Evolutionary conservation across 148 eudicot species (phyloP), one percentile per base, ranked within the genome.

Genomic region (Fagopyrum tataricum): DNA sequence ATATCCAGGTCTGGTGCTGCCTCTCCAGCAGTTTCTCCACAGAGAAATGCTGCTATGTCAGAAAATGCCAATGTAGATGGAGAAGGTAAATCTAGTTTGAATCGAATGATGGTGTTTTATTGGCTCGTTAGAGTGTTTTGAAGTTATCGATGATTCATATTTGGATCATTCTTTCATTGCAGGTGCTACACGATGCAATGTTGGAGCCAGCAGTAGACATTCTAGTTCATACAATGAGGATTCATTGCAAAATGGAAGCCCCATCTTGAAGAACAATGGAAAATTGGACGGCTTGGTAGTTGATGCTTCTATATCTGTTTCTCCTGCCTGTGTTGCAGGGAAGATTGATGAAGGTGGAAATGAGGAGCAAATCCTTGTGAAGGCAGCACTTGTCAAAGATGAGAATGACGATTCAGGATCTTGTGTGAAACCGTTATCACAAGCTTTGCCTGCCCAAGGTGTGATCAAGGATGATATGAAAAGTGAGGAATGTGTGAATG

Each of bases 1-100:
- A 89, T 86, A 21, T 78, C 83, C 24, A 85, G 81, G 44, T 82
- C 87, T 46, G 83, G 67, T 68, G 43, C 20, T 51, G 41, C 24
- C 39, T 52, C 74, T 18, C 74, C 43, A 49, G 17, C 46, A 14
- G 41, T 15, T 41, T 72, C 62, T 23, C 74, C 74, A 15, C 79
- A 74, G 67, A 84, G 84, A 80, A 85, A 76, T 76, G 15, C 68
- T 52, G 39, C 73, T 44, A 49, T 75, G 74, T 79, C 62, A 52
- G 87, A 74, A 40, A 72, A 74, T 59, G 31, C 83, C 0, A 71
- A 76, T 75, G 71, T 69, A 37, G 75, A 73, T 75, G 67, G 52
- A 62, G 75, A 39, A 71, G 75, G 66, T 67, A 76, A 40, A 31
- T 66, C 43, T 58, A 11, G 64, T 58, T n/a, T 18, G 21, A 12